Evolutionary conservation across 768 basidiomycete genomes (phyloP).

Genomic region (Collybiopsis luxurians): DNA sequence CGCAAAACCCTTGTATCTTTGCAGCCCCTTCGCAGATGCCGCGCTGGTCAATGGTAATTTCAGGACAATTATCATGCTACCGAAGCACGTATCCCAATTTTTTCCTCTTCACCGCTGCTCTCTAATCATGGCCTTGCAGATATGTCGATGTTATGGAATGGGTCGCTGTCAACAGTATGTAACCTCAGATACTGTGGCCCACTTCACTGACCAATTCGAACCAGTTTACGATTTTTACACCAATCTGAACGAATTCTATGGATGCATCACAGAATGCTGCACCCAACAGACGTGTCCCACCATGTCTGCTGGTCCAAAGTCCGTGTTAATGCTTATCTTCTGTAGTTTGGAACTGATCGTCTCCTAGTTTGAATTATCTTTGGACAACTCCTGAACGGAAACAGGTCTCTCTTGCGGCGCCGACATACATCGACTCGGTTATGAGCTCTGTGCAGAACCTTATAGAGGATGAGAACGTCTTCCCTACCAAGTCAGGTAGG

Average conservation of each 20-base stretch:
- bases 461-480: slow-evolving; percentile 89
- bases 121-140: not conserved
- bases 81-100: slow-evolving; percentile 44
- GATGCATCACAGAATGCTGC: slow-evolving; percentile 89
- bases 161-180: slow-evolving; percentile 92
- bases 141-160: slow-evolving; percentile 96
- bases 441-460: slow-evolving; percentile 97
- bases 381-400: slow-evolving; percentile 95
- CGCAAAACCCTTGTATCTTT: slow-evolving; percentile 79
- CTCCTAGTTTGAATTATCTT: slow-evolving; percentile 78
- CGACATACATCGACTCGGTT: slow-evolving; percentile 96
- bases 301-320: slow-evolving; percentile 90
- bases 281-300: slow-evolving; percentile 86
- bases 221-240: slow-evolving; percentile 97
- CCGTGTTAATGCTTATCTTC: slow-evolving; percentile 25
- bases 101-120: not conserved
- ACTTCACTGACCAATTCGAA: not conserved
- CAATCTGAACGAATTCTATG: slow-evolving; percentile 96
- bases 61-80: slow-evolving; percentile 95
- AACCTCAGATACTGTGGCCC: not conserved
- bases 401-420: slow-evolving; percentile 83
- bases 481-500: slow-evolving; percentile 94
- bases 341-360: not conserved
- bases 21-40: slow-evolving; percentile 92
- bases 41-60: slow-evolving; percentile 97